Percentiles rank a stretch among this genome's conserved stretches.
These are phyloP conservation scores for Metschnikowia koreensis DNA, from an alignment of 805 yeast species.

Conservation along the genomic window DNA sequence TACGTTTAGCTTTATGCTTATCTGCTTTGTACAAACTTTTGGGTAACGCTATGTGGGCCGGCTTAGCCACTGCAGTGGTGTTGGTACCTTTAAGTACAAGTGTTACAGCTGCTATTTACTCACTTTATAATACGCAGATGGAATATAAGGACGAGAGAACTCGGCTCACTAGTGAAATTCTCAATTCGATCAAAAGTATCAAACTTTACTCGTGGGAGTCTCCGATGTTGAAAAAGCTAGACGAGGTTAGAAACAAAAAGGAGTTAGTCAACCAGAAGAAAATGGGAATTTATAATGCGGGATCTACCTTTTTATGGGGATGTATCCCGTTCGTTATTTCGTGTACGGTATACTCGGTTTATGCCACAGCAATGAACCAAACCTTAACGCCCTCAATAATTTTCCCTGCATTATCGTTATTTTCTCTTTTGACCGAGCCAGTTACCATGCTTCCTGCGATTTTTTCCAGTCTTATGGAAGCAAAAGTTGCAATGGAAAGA, in stretches of 20 bases:
- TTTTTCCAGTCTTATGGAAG: slow-evolving; percentile 28
- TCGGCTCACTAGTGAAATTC: slow-evolving; percentile 53
- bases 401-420: slow-evolving; percentile 41
- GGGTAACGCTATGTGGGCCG: slow-evolving; percentile 60
- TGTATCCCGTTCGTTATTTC: slow-evolving; percentile 38
- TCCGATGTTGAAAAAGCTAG: slow-evolving; percentile 55
- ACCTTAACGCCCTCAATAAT: slow-evolving; percentile 36
- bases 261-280: slow-evolving; percentile 52
- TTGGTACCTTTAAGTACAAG: slow-evolving; percentile 58
- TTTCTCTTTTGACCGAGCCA: slow-evolving; percentile 36
- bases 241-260: slow-evolving; percentile 53
- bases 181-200: slow-evolving; percentile 59
- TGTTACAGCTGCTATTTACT: slow-evolving; percentile 43
- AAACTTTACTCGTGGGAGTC: slow-evolving; percentile 70
- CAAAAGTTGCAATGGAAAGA: slow-evolving; percentile 33
- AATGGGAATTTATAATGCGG: slow-evolving; percentile 40
- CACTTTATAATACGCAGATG: slow-evolving; percentile 56
- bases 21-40: slow-evolving; percentile 53
- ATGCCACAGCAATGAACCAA: slow-evolving; percentile 22
- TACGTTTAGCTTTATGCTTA: slow-evolving; percentile 52
- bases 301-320: slow-evolving; percentile 34
- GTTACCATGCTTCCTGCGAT: slow-evolving; percentile 34
- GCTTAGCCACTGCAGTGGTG: slow-evolving; percentile 49
- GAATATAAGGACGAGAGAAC: slow-evolving; percentile 59
- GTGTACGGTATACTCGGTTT: slow-evolving; percentile 31